Evolutionary conservation across 106 monocot genomes (phyloP), one percentile per base, ranked within the genome.

Genomic region (Platanthera guangdongensis): DNA sequence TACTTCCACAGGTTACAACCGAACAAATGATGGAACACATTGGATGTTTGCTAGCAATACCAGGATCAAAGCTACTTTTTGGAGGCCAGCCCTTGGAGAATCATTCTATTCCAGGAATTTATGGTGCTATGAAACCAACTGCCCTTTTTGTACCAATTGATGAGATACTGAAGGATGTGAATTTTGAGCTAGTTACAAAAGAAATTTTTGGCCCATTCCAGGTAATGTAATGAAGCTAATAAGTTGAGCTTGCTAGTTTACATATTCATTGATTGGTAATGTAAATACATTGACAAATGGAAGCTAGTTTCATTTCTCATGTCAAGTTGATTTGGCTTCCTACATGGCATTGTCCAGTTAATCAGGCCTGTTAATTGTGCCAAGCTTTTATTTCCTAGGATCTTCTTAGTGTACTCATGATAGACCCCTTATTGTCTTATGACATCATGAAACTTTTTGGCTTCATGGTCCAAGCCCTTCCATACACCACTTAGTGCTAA

Each of bases 141-240:
- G 96, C 96, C 16, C 25, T 97, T 77, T 97, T 91, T 83, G 73
- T 97, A 81, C 96, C 96, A 64, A 67, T 97, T 13, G 57, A 68
- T 49, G 96, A 97, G 83, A 86, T 94, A 4, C 79, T 93, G 16
- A 91, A 97, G 57, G 87, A 78, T 19, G 46, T 75, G 10, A 91
- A 87, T 75, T 97, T 94, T 79, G 89, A 87, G 59, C 87, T 97
- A 65, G 96, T 88, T 68, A 94, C 96, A 51, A 88, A 52, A 82
- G 96, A 94, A 77, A 93, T 97, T 69, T 97, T 97, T 85, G 96
- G 96, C 52, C 96, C 96, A 10, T 97, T 97, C 82, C 96, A 97
- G 91, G 96, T 97, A 47, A 70, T 70, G 5, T 10, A 70, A 70
- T 47, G 70, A 70, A 48, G 7, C 70, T 48, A 67, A 67, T 22